A percentile compares a stretch with the other conserved stretches of the same genome.
phyloP scores from a whole-genome alignment of 176 grass and related monocot genomes.

The Eleusine indica region DNA sequence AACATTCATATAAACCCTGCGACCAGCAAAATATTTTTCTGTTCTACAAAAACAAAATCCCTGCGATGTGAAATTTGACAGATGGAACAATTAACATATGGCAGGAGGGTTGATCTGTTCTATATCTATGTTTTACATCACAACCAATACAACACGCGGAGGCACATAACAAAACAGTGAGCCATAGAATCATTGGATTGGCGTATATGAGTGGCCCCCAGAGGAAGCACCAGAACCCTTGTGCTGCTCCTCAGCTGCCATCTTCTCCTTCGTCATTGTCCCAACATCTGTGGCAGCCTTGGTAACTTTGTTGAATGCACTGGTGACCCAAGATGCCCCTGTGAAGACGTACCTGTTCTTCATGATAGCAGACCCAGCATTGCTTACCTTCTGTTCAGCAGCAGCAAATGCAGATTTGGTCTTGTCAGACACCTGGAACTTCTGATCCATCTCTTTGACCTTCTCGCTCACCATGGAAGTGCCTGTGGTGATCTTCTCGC shows the following conservation, averaged over 20 bases:
- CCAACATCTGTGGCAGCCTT: constrained; percentile 70
- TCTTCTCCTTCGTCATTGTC: constrained; percentile 90
- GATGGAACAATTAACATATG: constrained; percentile 27
- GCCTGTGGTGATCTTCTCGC: constrained; percentile 70
- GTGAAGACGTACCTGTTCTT: constrained; percentile 93
- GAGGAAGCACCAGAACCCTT: constrained; percentile 46
- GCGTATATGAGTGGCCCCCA: constrained; percentile 46
- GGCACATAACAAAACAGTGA: neutral
- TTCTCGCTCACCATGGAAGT: constrained; percentile 70
- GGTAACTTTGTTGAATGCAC: constrained; percentile 66
- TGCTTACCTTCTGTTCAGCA: constrained; percentile 82
- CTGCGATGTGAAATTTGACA: neutral
- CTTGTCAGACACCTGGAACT: constrained; percentile 86
- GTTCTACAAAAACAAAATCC: constrained; percentile 27
- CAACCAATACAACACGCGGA: constrained; percentile 39
- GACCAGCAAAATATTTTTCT: constrained; percentile 12
- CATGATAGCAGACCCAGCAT: constrained; percentile 74
- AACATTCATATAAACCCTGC: constrained; percentile 33
- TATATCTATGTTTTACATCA: constrained; percentile 48
- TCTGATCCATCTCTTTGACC: constrained; percentile 83
- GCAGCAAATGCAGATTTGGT: constrained; percentile 63
- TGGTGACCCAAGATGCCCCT: constrained; percentile 61
- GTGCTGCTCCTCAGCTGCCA: constrained; percentile 59
- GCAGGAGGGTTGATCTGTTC: constrained; percentile 22
- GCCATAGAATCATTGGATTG: constrained; percentile 41